phyloP scores from a whole-genome alignment of 2,329 filamentous ascomycete species.

The Alternaria gansuensis region DNA sequence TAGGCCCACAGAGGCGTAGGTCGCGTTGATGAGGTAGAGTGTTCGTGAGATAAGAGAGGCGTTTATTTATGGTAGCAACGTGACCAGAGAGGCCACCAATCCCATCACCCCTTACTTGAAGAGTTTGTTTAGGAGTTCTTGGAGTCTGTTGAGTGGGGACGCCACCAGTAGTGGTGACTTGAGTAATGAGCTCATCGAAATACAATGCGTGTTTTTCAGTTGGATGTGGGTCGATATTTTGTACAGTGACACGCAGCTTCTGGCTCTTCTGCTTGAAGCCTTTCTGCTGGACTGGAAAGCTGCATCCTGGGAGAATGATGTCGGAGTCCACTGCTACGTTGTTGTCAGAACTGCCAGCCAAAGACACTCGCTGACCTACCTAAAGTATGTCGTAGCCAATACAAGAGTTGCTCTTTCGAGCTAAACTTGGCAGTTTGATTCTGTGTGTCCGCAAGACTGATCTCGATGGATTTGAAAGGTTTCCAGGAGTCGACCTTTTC shows the following conservation, averaged over 20 bases:
- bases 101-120: conserved; percentile 54
- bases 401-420: conserved; percentile 41
- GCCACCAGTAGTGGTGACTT: conserved; percentile 31
- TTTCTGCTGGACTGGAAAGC: conserved; percentile 66
- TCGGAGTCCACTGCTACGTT: conserved; percentile 66
- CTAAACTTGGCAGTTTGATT: conserved; percentile 34
- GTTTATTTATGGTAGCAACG: conserved; percentile 71
- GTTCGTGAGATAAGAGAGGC: conserved; percentile 59
- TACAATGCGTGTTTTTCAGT: conserved; percentile 40
- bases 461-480: conserved; percentile 42
- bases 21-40: conserved; percentile 28
- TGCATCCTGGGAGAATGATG: conserved; percentile 73
- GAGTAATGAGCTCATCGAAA: conserved; percentile 41
- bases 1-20: conserved; percentile 45
- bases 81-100: conserved; percentile 75
- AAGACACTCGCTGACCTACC: conserved; percentile 33
- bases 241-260: conserved; percentile 66
- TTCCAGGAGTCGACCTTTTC: conserved; percentile 56
- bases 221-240: conserved; percentile 60
- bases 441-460: conserved; percentile 33
- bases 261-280: conserved; percentile 60
- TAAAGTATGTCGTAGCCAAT: conserved; percentile 44
- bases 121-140: conserved; percentile 20
- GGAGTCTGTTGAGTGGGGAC: conserved; percentile 15
- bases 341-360: conserved; percentile 19